Evolutionary conservation across 208 protist genomes (phyloP), one percentile per base, ranked within the genome.

Genomic region (Strigomonas oncopelti): DNA sequence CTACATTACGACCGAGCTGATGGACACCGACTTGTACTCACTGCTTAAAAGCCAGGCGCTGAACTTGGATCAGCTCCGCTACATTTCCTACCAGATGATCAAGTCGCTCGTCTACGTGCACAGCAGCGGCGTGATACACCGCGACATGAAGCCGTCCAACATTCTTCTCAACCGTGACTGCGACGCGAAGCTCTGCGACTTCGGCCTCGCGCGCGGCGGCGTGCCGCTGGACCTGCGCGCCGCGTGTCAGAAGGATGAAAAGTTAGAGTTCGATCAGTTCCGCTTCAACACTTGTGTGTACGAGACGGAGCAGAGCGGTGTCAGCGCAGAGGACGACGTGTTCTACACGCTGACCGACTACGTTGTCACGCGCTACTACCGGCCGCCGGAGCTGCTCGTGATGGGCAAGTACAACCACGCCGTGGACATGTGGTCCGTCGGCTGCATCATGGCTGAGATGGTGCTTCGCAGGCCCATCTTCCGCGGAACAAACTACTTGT

Each of bases 301-400:
- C 31, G 28, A 27, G 18, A 7, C 59, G 45, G 42, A 64, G 56
- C 46, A 18, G 20, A 9, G 16, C 38, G 11, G 28, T 27, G 25
- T 67, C 29, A 56, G 62, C 27, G 48, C 64, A 27, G 59, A 73
- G 24, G 38, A 64, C 5, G 28, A 71, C 5, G 29, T 54, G 28
- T 63, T 89, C 31, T 90, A 81, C 75, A 77, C 74, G 51, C 65
- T 98, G 67, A 98, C 96, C 11, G 92, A 95, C 56, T 98, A 97
- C 71, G 95, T 98, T 14, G 92, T 96, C 45, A 99, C 96, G 20
- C 81, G 98, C 9, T 99, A 97, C 96, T 99, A 99, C 75, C 80
- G 98, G 28, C 90, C 98, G 11, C 98, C 98, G 11, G 98, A 99
- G 81, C 81, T 99, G 29, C 89, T 99, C 46, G 69, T 88, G 32